A percentile compares a stretch with the other conserved stretches of the same genome.
Evolutionary conservation across 139 green algal species (phyloP).

Genomic region (Auxenochlorella pyrenoidosa): DNA sequence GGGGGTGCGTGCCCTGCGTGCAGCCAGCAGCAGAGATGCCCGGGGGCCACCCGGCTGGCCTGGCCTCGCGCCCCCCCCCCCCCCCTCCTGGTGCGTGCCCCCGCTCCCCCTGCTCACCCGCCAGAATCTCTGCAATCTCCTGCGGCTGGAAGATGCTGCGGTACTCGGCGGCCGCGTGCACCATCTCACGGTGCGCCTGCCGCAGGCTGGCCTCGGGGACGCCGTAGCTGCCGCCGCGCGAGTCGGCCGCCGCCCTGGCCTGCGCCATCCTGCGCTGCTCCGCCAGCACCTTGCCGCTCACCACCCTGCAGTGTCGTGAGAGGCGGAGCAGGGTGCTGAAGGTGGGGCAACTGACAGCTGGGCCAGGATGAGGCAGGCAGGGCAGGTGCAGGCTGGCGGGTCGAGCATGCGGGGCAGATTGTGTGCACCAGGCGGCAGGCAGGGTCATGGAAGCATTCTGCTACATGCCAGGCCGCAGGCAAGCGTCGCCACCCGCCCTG

Average conservation of each 20-base stretch:
- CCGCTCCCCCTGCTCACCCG: not conserved
- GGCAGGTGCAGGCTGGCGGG: not conserved
- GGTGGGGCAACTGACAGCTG: no score
- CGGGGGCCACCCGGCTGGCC: no score
- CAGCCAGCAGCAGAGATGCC: not conserved
- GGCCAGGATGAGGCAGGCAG: no score
- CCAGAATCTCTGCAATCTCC: conserved; percentile 27
- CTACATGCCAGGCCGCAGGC: not conserved
- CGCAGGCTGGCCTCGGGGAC: not conserved
- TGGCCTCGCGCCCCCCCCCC: no score
- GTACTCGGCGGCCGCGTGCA: not conserved
- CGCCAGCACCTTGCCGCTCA: conserved; percentile 19
- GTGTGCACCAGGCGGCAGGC: not conserved
- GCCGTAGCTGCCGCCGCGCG: conserved; percentile 5
- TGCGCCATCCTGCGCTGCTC: not conserved
- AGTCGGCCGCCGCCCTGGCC: not conserved
- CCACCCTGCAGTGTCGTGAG: not conserved
- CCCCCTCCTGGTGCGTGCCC: no score
- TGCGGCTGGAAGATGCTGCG: not conserved
- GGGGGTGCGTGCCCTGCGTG: not conserved
- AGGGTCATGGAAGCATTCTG: not conserved
- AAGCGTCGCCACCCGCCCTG: not conserved
- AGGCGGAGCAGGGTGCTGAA: no score
- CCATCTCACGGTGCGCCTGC: conserved; percentile 10
- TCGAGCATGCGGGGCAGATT: not conserved